These are phyloP conservation scores for Phytophthora litchii DNA, from an alignment of 352 stramenopile species.

Conservation along the genomic window DNA sequence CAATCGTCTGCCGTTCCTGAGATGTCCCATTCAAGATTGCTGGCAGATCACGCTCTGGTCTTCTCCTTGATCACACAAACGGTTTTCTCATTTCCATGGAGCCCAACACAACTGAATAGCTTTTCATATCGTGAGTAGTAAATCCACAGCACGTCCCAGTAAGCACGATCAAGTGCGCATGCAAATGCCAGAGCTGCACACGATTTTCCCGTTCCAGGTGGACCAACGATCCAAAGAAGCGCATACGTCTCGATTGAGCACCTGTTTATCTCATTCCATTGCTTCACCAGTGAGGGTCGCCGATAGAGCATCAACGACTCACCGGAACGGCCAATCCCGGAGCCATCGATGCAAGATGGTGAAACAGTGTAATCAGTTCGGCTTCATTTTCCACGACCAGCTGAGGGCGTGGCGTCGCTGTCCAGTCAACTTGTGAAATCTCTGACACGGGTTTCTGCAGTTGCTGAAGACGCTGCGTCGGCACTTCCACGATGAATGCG, in stretches of 20 bases:
- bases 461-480: neutral
- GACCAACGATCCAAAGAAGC: constrained; percentile 10
- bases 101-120: constrained; percentile 15
- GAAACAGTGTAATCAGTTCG: constrained; percentile 5
- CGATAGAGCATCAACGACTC: constrained; percentile 8
- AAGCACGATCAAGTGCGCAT: constrained; percentile 1
- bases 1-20: constrained; percentile 1
- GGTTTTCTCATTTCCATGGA: constrained; percentile 9
- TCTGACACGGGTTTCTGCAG: neutral
- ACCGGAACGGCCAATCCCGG: constrained; percentile 4
- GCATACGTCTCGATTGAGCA: constrained; percentile 16
- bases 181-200: constrained; percentile 13
- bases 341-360: constrained; percentile 1
- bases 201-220: constrained; percentile 14
- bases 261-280: constrained; percentile 20
- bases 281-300: constrained; percentile 5
- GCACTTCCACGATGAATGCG: neutral
- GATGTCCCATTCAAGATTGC: constrained; percentile 8
- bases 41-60: constrained; percentile 1
- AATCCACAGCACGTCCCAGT: constrained; percentile 18
- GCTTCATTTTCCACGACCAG: constrained; percentile 8
- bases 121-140: neutral
- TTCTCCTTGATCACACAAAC: constrained; percentile 12
- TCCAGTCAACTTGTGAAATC: constrained; percentile 6
- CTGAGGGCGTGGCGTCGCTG: neutral